Base-by-base conservation (phyloP, 306 rosid species). In the Quercus suber region DNA sequence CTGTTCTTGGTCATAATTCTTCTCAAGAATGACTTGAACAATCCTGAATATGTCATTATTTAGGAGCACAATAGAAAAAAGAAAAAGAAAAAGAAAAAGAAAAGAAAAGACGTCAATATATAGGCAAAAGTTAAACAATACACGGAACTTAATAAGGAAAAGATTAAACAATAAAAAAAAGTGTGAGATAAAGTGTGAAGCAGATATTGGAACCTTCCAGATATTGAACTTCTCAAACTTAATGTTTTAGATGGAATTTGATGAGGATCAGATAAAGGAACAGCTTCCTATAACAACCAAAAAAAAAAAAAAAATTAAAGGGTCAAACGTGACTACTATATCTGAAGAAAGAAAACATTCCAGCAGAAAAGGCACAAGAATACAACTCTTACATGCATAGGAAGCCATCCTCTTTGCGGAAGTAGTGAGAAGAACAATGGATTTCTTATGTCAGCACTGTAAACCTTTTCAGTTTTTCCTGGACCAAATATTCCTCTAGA, bases 401-500 rank as follows among this genome's bases (percentile, higher is more conserved):
- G 98, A 53, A 93, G 88, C 99, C 99, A 95, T 79, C 97, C 97
- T 88, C 96, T 85, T 81, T 95, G 97, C 5, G 99, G 99, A 84
- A 95, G 82, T 81, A 95, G 82, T 25, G 99, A 93, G 69, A 93
- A 87, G 86, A 93, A 91, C 93, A 95, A 83, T 43, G 99, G 97
- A n/a, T 90, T 91, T 88, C 94, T 86, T 68, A 91, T 95, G 81
- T 95, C 97, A 78, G 93, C 97, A 83, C 79, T 81, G 81, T 91
- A 88, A 77, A 95, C 85, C 80, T 90, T 90, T 76, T 90, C 89
- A 63, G 88, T 80, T 82, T 91, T 83, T 57, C 99, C 99, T 20
- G 98, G 89, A 80, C 31, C 79, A 69, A 95, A 86, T 71, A 95
- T 82, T 64, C 94, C 94, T 88, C 99, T 89, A 27, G 89, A 89